These are phyloP conservation scores for Leptographium flavum DNA, from an alignment of 2,329 filamentous ascomycete species.

Conservation along the genomic window DNA sequence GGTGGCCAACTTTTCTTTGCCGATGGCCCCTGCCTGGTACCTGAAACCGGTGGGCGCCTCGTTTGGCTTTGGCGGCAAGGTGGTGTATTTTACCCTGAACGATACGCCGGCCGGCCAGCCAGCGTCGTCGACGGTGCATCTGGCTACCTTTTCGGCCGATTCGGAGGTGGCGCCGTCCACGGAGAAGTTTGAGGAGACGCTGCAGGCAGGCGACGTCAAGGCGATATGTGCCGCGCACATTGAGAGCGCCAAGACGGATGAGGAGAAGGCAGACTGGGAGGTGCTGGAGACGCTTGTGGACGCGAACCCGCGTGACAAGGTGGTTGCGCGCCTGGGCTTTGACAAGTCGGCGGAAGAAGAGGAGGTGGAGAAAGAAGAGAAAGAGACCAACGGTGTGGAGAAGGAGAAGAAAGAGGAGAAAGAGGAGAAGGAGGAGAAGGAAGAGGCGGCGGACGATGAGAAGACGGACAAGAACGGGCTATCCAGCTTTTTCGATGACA, in stretches of 20 bases:
- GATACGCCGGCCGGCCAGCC: slow-evolving; percentile 47
- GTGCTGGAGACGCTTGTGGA: slow-evolving; percentile 82
- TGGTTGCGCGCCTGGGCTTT: slow-evolving; percentile 87
- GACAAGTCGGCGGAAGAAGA: slow-evolving; percentile 13
- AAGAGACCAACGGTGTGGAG: slow-evolving; percentile 10
- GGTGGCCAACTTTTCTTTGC: slow-evolving; percentile 73
- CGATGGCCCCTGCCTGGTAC: slow-evolving; percentile 80
- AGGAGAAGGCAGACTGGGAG: slow-evolving; percentile 92
- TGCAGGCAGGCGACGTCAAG: slow-evolving; percentile 63
- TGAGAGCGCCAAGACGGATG: slow-evolving; percentile 60
- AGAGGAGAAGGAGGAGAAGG: slow-evolving; percentile 13
- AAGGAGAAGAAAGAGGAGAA: slow-evolving; percentile 11
- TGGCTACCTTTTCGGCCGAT: slow-evolving; percentile 82
- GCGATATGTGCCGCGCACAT: slow-evolving; percentile 71
- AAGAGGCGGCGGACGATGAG: slow-evolving; percentile 19
- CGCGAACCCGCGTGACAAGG: slow-evolving; percentile 69
- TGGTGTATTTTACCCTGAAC: slow-evolving; percentile 58
- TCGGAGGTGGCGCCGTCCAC: slow-evolving; percentile 71
- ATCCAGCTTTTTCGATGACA: slow-evolving; percentile 72
- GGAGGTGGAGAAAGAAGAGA: slow-evolving; percentile 18
- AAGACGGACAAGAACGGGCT: slow-evolving; percentile 48
- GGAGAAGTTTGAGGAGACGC: slow-evolving; percentile 70
- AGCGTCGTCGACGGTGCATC: slow-evolving; percentile 60
- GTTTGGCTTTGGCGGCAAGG: slow-evolving; percentile 90
- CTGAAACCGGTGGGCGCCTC: slow-evolving; percentile 73